Evolutionary conservation across 2,329 filamentous ascomycete genomes (phyloP), one percentile per base, ranked within the genome.

Genomic region (Fusarium setosum): DNA sequence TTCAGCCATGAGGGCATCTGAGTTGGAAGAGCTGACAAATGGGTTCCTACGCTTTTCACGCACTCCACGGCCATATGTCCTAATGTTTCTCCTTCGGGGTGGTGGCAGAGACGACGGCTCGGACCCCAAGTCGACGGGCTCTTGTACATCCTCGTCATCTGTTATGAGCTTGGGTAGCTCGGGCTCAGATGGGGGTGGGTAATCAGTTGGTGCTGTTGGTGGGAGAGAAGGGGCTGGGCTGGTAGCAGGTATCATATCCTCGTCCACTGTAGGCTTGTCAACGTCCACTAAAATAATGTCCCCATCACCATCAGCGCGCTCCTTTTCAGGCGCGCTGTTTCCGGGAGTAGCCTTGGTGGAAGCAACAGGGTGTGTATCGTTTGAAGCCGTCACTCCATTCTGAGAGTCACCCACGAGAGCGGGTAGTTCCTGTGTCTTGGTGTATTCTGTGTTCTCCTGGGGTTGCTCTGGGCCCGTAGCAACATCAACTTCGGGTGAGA

Each of bases 231-330:
- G 68, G 2, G 74, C 62, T n/a, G 77, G 77, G 32, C 77, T 80
- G 23, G 77, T 80, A 42, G 77, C 77, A 1, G 77, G 77, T 56
- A 80, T 80, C 68, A 73, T 76, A n/a, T 78, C 76, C 40, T 77
- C 77, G 3, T 77, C 75, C 2, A 63, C 42, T 1, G 53, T 29
- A 10, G 57, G 47, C 23, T 70, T 73, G 13, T 65, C 58, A 24
- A 17, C 53, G 8, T 63, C 65, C n/a, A 42, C 47, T 37, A 59
- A 40, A 13, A 54, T 23, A 4, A 40, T 29, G 21, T 64, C 62
- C 10, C 65, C 57, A 20, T 61, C 62, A 11, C 61, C 29, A 15
- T 65, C 64, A 35, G 48, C 41, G 5, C 61, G 38, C 13, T 65
- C 55, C 4, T 21, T 21, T 26, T 63, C 40, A 10, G 53, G 44